phyloP scores from a whole-genome alignment of 495 filamentous ascomycete species.

The Melanomma pulvis-pyrius region DNA sequence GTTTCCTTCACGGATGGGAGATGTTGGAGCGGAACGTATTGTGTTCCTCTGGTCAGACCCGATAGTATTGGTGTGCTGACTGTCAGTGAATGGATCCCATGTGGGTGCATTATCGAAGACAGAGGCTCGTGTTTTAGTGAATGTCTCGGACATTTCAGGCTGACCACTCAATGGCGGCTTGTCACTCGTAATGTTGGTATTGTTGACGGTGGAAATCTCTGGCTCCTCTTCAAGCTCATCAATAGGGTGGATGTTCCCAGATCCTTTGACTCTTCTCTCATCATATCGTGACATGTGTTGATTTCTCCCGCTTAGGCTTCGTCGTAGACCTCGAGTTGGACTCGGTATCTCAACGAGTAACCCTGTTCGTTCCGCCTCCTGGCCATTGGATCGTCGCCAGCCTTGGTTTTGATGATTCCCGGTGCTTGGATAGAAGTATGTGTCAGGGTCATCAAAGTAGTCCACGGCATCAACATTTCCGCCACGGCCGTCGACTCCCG shows the following conservation, averaged over 20 bases:
- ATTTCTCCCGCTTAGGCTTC: conserved; percentile 50
- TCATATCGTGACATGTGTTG: conserved; percentile 53
- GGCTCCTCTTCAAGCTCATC: conserved; percentile 70
- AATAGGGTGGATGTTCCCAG: conserved; percentile 65
- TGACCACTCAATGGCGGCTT: conserved; percentile 7
- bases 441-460: conserved; percentile 24
- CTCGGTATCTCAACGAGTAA: conserved; percentile 59
- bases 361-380: conserved; percentile 57
- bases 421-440: conserved; percentile 12
- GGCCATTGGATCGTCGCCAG: conserved; percentile 38
- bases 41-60: background rate
- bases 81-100: conserved; percentile 31
- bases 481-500: conserved; percentile 25
- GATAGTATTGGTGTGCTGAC: background rate
- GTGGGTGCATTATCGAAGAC: conserved; percentile 31
- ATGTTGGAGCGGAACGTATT: conserved; percentile 23
- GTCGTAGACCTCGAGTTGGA: conserved; percentile 55
- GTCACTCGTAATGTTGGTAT: conserved; percentile 4
- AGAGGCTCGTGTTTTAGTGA: conserved; percentile 1
- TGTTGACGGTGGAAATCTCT: background rate
- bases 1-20: conserved; percentile 14
- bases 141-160: conserved; percentile 27
- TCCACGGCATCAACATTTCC: conserved; percentile 17
- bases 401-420: conserved; percentile 14
- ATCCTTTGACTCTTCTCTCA: conserved; percentile 53